Evolutionary conservation across 2,329 filamentous ascomycete genomes (phyloP).

Genomic region (Paradendryphiella salina): DNA sequence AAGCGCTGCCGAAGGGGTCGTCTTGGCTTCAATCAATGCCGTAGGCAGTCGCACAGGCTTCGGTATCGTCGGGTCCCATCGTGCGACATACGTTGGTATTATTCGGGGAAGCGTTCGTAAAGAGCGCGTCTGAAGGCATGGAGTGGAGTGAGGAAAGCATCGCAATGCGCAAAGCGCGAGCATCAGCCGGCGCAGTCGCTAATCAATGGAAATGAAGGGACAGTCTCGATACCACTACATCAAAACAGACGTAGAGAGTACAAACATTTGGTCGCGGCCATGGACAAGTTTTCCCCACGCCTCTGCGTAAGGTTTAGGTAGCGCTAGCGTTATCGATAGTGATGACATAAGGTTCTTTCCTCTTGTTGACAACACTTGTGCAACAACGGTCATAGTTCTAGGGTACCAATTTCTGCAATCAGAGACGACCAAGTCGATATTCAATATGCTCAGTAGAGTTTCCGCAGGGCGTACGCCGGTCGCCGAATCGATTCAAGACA

Average conservation of each 20-base stretch:
- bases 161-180: conserved; percentile 27
- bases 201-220: neutral
- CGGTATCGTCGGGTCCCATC: conserved; percentile 37
- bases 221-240: neutral
- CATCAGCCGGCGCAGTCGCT: conserved; percentile 25
- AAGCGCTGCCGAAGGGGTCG: neutral
- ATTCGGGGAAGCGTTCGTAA: conserved; percentile 31
- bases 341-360: neutral
- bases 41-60: neutral
- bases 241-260: neutral
- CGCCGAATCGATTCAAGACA: too few relatives aligned
- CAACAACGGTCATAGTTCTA: too few relatives aligned
- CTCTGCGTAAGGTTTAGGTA: neutral
- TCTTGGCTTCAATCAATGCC: neutral
- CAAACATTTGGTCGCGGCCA: neutral
- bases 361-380: too few relatives aligned
- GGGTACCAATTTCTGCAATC: too few relatives aligned
- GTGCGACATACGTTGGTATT: conserved; percentile 26
- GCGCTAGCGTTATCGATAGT: conserved; percentile 10
- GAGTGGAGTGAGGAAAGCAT: conserved; percentile 27
- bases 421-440: too few relatives aligned
- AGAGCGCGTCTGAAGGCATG: conserved; percentile 21
- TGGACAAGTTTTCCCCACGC: neutral
- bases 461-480: too few relatives aligned
- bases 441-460: too few relatives aligned